Base-by-base conservation (phyloP, 2,329 filamentous ascomycete genomes). In the Fusarium brachygibbosum region DNA sequence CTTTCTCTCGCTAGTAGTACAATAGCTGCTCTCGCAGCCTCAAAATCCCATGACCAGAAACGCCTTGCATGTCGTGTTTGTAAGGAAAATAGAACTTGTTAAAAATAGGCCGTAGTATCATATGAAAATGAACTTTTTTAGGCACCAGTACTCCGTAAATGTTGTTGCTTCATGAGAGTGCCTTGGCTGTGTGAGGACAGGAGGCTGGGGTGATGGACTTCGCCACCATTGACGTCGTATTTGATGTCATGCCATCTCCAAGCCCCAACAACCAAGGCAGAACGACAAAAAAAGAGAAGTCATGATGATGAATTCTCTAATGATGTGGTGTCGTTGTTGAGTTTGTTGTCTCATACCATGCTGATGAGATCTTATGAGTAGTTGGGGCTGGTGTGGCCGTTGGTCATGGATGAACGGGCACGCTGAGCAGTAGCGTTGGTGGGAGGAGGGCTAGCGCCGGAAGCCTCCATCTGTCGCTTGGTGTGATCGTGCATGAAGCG, bases 401-500 rank as follows among this genome's bases (percentile, higher is more conserved):
- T 80, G 49, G 74, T 72, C 63, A 70, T 66, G 13, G 72, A 57
- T 3, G 70, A 65, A 16, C 34, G 63, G 14, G 58, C 49, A 14
- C 68, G 57, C 13, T 50, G 45, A 37, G 68, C 51, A 46, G 68
- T 60, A 44, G 68, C 53, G 42, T 57, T 62, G 41, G 41, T 34
- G 21, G 68, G 52, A 31, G 68, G 45, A 12, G 64, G 59, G 32
- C 62, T 65, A 28, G 75, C 72, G 2, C 84, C 82, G 13, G 83
- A 82, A 6, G 82, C 81, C 65, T 90, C 87, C 86, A 91, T 89
- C 76, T 90, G 88, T 58, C 84, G 82, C 81, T 88, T 89, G 65
- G 88, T 91, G 79, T 91, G 87, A 56, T 86, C 83, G 74, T 88
- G 87, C 86, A 91, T 91, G 58, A 83, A 86, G 63, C 84, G 84